A percentile compares a stretch with the other conserved stretches of the same genome.
phyloP scores from a whole-genome alignment of 495 filamentous ascomycete genomes.

The Oidiodendron maius region DNA sequence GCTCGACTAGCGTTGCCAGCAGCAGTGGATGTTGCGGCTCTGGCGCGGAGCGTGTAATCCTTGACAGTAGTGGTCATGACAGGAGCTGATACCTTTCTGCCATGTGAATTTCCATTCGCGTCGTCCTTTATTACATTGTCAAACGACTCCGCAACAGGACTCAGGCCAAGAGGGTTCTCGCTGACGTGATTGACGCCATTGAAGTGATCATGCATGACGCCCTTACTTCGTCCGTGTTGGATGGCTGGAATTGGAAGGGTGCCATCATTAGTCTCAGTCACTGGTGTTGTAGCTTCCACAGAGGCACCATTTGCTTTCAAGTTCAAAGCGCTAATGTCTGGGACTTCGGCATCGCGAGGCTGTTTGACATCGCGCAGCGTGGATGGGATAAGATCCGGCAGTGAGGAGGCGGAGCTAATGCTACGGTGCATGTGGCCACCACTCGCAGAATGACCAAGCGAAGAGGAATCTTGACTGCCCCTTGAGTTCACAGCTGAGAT shows the following conservation, averaged over 20 bases:
- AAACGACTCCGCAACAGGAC: constrained; percentile 15
- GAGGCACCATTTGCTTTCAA: background rate
- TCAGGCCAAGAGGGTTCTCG: constrained; percentile 4
- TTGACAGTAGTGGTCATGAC: constrained; percentile 8
- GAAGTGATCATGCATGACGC: constrained; percentile 8
- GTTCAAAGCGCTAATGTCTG: background rate
- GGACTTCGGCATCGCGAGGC: background rate
- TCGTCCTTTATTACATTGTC: background rate
- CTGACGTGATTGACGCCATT: constrained; percentile 13
- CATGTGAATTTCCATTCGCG: constrained; percentile 3
- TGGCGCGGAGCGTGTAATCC: constrained; percentile 14
- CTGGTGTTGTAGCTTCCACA: background rate
- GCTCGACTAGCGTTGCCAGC: background rate
- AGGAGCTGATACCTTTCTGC: constrained; percentile 18
- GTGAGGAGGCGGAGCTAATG: constrained; percentile 15
- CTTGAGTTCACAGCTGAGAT: constrained; percentile 13
- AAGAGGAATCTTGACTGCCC: constrained; percentile 18
- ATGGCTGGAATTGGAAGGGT: constrained; percentile 1
- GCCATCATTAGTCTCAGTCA: background rate
- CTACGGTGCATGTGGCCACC: constrained; percentile 13
- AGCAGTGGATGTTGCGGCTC: constrained; percentile 8
- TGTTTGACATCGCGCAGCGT: background rate
- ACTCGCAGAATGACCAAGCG: constrained; percentile 9
- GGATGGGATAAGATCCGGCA: constrained; percentile 22
- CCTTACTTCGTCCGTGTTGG: constrained; percentile 10